Percentiles rank a stretch among this genome's conserved stretches.
These are phyloP conservation scores for Cyclotella sp. DNA, from an alignment of 108 stramenopile genomes.

Conservation along the genomic window DNA sequence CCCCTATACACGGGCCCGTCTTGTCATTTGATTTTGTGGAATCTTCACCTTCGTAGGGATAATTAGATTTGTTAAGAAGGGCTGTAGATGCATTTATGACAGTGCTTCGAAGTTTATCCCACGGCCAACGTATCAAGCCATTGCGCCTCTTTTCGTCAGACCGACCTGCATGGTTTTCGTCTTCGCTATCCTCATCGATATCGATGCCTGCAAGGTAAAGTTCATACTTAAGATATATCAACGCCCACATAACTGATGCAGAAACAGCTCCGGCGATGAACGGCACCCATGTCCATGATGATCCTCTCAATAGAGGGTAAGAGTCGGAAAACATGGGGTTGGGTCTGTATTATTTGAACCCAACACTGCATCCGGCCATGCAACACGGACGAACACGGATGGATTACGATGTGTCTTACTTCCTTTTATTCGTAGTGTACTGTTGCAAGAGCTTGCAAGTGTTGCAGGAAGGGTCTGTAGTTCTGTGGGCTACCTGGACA, in stretches of 20 bases:
- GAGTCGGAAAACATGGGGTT: too few species aligned
- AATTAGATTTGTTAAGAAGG: constrained; percentile 14
- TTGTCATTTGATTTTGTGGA: constrained; percentile 27
- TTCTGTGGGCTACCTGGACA: too few species aligned
- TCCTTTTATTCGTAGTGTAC: too few species aligned
- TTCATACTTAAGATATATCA: constrained; percentile 10
- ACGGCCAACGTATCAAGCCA: constrained; percentile 38
- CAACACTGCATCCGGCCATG: too few species aligned
- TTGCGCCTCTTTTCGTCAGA: background rate
- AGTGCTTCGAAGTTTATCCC: constrained; percentile 40
- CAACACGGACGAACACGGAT: too few species aligned
- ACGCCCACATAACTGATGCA: constrained; percentile 30
- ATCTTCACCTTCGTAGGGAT: constrained; percentile 1
- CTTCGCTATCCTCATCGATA: constrained; percentile 27
- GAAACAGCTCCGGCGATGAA: constrained; percentile 34
- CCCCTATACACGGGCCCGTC: constrained; percentile 63
- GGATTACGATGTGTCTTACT: too few species aligned
- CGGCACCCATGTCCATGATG: background rate
- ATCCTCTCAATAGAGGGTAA: too few species aligned
- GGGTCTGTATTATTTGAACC: too few species aligned
- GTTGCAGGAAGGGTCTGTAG: too few species aligned
- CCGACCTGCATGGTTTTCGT: constrained; percentile 6
- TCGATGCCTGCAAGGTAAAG: constrained; percentile 2
- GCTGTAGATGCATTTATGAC: constrained; percentile 37
- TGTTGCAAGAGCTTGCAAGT: too few species aligned